Evolutionary conservation across 2,329 filamentous ascomycete species (phyloP).

Genomic region (Lasiodiplodia theobromae): DNA sequence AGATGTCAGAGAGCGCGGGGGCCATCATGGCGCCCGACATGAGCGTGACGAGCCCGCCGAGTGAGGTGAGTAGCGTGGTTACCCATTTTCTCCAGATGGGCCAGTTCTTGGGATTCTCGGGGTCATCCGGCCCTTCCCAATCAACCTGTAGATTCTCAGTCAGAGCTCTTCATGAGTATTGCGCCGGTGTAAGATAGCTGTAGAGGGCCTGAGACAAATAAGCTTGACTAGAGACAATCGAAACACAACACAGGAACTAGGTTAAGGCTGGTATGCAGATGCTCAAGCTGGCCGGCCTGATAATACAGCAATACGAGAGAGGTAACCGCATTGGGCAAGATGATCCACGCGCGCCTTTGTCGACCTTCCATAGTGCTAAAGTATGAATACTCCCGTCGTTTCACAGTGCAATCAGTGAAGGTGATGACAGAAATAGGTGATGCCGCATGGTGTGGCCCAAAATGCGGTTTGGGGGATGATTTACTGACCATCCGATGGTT

Average conservation of each 20-base stretch:
- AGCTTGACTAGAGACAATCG: background rate
- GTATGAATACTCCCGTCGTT: too few relatives aligned
- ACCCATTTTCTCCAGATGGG: constrained; percentile 34
- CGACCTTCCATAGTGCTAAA: too few relatives aligned
- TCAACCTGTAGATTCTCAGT: background rate
- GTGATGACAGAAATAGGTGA: background rate
- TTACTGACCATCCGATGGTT: background rate
- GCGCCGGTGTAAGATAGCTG: background rate
- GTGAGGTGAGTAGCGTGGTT: constrained; percentile 36
- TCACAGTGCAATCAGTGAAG: too few relatives aligned
- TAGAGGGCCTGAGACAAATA: background rate
- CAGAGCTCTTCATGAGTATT: background rate
- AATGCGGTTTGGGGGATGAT: background rate
- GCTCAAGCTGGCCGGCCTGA: too few relatives aligned
- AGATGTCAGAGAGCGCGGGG: constrained; percentile 37
- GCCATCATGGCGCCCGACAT: constrained; percentile 41
- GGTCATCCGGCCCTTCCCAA: constrained; percentile 32
- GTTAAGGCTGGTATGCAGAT: too few relatives aligned
- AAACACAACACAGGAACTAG: too few relatives aligned
- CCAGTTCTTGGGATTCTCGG: constrained; percentile 38
- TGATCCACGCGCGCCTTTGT: too few relatives aligned
- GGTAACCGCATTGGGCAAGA: too few relatives aligned
- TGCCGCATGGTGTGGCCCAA: too few relatives aligned
- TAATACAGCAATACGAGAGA: too few relatives aligned
- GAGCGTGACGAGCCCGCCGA: constrained; percentile 36